Evolutionary conservation across 208 protist species (phyloP).

Genomic region (Trypanosoma scelopori): DNA sequence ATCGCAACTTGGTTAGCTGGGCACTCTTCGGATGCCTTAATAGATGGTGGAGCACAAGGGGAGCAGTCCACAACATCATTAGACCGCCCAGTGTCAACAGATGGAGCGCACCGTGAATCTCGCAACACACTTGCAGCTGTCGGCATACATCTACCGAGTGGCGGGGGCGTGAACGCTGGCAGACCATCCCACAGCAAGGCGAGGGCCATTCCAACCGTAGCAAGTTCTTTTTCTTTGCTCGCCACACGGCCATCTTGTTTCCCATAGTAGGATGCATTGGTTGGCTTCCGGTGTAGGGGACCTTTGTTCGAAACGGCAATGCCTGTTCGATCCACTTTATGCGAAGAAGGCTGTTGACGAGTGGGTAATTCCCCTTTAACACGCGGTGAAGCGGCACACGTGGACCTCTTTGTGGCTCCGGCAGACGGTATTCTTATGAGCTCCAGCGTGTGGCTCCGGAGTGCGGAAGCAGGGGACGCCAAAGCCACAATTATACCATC

Average conservation of each 20-base stretch:
- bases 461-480: slow-evolving; percentile 17
- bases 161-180: slow-evolving; percentile 8
- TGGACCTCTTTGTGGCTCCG: background rate
- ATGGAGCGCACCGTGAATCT: background rate
- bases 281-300: background rate
- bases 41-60: background rate
- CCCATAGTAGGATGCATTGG: background rate
- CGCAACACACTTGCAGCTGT: background rate
- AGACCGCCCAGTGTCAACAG: background rate
- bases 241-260: background rate
- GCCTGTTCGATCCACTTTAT: background rate
- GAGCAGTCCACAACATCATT: background rate
- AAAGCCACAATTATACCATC: slow-evolving; percentile 24
- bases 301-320: background rate
- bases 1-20: background rate
- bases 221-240: background rate
- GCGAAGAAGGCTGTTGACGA: background rate
- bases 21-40: background rate
- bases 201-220: background rate
- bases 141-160: background rate
- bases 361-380: background rate
- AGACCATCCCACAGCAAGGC: slow-evolving; percentile 15
- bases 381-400: background rate
- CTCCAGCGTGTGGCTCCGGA: slow-evolving; percentile 22
- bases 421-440: slow-evolving; percentile 3